Evolutionary conservation across 2,329 filamentous ascomycete genomes (phyloP).

Genomic region (Pyrenophora seminiperda): DNA sequence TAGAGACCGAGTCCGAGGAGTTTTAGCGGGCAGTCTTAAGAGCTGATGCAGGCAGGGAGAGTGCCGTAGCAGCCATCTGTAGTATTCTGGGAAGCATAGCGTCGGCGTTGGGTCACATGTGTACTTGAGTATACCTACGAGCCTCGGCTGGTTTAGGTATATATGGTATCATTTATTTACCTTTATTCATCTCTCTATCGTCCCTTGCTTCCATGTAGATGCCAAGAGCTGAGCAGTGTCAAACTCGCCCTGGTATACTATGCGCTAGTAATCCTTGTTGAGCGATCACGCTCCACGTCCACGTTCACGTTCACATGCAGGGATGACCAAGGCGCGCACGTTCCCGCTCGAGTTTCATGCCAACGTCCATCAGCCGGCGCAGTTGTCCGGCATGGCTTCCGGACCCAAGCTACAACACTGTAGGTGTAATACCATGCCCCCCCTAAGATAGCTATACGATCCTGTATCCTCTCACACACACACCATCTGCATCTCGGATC

Average conservation of each 20-base stretch:
- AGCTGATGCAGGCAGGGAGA: neutral
- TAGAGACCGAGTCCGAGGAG: conserved; percentile 52
- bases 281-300: conserved; percentile 14
- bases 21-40: neutral
- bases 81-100: conserved; percentile 3
- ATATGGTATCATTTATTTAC: no score
- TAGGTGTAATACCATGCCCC: conserved; percentile 7
- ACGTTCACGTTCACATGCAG: conserved; percentile 18
- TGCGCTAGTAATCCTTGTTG: neutral
- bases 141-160: no score
- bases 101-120: neutral
- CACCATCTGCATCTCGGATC: neutral
- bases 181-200: no score
- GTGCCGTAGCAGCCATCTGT: neutral
- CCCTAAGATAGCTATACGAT: conserved; percentile 8
- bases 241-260: no score
- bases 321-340: conserved; percentile 14
- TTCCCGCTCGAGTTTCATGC: conserved; percentile 12
- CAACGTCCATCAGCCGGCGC: conserved; percentile 22
- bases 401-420: conserved; percentile 1
- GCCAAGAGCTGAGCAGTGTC: no score
- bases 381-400: conserved; percentile 10
- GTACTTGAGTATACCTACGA: no score
- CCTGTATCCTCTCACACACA: conserved; percentile 6
- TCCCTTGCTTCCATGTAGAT: no score